These are phyloP conservation scores for Eutrema heterophyllum DNA, from an alignment of 345 rosid species.

Conservation along the genomic window DNA sequence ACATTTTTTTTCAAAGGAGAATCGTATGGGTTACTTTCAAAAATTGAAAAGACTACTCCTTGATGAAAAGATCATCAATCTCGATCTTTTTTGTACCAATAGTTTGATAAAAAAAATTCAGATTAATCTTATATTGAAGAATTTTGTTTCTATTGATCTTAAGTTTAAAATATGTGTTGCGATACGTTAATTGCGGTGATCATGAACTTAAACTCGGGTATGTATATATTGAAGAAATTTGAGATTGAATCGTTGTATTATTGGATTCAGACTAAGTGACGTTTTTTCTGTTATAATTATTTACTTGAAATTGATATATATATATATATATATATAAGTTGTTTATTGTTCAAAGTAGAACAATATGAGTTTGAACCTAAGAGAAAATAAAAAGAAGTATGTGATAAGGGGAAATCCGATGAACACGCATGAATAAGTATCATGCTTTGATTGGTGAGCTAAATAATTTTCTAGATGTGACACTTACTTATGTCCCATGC, in stretches of 20 bases:
- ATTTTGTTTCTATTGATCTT: neutral
- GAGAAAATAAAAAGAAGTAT: neutral
- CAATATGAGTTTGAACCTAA: conserved; percentile 13
- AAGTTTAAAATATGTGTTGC: neutral
- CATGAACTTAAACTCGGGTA: neutral
- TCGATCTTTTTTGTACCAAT: neutral
- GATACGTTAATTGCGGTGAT: neutral
- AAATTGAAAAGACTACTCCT: conserved; percentile 17
- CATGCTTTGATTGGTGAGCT: conserved; percentile 25
- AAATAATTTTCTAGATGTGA: conserved; percentile 24
- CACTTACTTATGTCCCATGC: conserved; percentile 19
- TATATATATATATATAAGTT: neutral
- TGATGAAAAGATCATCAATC: neutral
- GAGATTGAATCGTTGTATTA: neutral
- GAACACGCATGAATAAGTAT: conserved; percentile 26
- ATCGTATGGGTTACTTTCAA: conserved; percentile 23
- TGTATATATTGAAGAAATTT: neutral
- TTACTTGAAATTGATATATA: neutral
- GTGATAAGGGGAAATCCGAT: neutral
- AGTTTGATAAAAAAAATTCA: neutral
- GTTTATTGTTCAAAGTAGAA: neutral
- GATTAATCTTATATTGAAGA: neutral
- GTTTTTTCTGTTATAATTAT: neutral
- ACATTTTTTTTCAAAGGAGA: conserved; percentile 21
- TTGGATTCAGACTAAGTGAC: neutral